Conservation (phyloP, 2,329 filamentous ascomycete genomes). For the Pseudopithomyces maydicus region DNA sequence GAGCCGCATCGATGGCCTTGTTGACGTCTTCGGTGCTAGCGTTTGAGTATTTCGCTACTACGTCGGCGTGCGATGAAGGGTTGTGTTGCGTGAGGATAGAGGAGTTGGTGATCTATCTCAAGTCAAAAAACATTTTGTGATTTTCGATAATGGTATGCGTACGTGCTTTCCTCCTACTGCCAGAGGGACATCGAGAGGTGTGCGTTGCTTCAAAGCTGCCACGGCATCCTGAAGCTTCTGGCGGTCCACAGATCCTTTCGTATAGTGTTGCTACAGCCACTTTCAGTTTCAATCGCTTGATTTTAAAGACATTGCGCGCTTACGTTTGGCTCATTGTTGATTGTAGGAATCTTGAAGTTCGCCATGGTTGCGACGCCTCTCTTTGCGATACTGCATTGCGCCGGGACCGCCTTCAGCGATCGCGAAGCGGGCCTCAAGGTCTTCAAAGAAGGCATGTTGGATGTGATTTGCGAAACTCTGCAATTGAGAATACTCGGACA, state of each 20-base stretch:
- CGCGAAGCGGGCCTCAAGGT: slow-evolving; percentile 34
- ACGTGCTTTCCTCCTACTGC: slow-evolving; percentile 84
- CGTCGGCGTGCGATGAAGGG: slow-evolving; percentile 77
- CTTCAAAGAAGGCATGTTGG: slow-evolving; percentile 41
- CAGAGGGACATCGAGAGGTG: slow-evolving; percentile 78
- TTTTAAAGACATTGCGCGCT: slow-evolving; percentile 37
- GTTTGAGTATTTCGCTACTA: slow-evolving; percentile 83
- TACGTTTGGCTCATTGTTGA: slow-evolving; percentile 96
- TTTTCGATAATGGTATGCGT: slow-evolving; percentile 28
- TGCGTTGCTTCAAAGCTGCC: slow-evolving; percentile 68
- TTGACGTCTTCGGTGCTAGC: slow-evolving; percentile 78
- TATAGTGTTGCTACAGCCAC: slow-evolving; percentile 76
- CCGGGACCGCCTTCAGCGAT: slow-evolving; percentile 26
- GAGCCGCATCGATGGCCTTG: slow-evolving; percentile 79
- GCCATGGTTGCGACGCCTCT: slow-evolving; percentile 66
- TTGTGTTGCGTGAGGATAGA: slow-evolving; percentile 74
- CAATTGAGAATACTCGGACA: neutral
- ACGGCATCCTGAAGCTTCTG: slow-evolving; percentile 76
- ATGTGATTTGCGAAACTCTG: neutral
- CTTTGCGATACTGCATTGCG: slow-evolving; percentile 29
- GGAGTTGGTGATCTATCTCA: slow-evolving; percentile 66
- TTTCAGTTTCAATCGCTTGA: neutral
- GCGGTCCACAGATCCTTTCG: slow-evolving; percentile 80
- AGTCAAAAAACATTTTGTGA: slow-evolving; percentile 17
- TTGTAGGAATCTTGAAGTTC: slow-evolving; percentile 83